Evolutionary conservation across 768 basidiomycete species (phyloP), one percentile per base, ranked within the genome.

Genomic region (Lactarius tabidus): DNA sequence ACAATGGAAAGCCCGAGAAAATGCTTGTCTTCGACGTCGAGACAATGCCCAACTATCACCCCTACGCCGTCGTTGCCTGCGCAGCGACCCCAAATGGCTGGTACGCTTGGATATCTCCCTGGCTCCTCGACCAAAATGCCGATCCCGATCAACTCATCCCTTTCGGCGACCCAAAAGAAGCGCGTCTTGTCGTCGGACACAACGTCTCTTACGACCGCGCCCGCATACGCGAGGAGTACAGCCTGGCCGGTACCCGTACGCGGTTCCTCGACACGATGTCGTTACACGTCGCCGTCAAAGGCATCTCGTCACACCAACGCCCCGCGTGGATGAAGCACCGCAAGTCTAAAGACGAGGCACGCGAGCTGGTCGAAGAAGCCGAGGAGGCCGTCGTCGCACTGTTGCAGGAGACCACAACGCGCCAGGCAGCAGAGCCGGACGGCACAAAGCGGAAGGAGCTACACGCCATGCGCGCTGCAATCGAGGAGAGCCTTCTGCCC

Each of bases 21-120:
- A 81, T 90, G 81, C 83, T 98, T 68, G 83, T 85, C 12, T 97
- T 98, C 71, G 97, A 99, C 74, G 91, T 98, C 61, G 95, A 99
- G 77, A 94, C 92, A 0, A 83, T 98, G 82, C 91, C 91, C 1
- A 84, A 85, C 31, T 85, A 91, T 72, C 84, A 90, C 57, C 87
- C 87, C 2, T 93, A 85, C 72, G 84, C 96, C 15, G 79, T 98
- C 72, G 89, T 98, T 80, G 95, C 97, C 1, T 89, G 87, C 65
- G 95, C 95, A 3, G 91, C 85, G 1, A 88, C 93, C 6, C 80
- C 82, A 28, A 86, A 85, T 57, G 89, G 86, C 1, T 98, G 97
- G 96, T 99, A 98, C 72, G 85, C 85, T 3, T 99, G 97, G 95
- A 85, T 97, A 67, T 95, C 92, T 0, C 97, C 97, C 0, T 96